Evolutionary conservation across 768 basidiomycete species (phyloP), one percentile per base, ranked within the genome.

Genomic region (Krasilnikovozyma curviuscula): DNA sequence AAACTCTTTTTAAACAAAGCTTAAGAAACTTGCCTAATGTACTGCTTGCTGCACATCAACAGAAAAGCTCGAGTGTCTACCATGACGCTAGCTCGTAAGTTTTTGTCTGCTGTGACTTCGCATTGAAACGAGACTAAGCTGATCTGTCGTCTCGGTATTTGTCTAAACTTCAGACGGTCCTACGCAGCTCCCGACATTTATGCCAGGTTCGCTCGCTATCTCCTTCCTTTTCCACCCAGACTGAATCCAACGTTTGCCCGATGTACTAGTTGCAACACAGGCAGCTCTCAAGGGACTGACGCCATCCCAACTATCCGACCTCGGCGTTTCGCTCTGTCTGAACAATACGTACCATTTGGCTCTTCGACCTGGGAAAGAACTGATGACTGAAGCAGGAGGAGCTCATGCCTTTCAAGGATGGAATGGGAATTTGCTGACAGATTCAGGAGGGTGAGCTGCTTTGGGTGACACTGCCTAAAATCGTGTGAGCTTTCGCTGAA

Each of bases 271-370:
- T 24, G 27, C 21, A n/a, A 4, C 10, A 37, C 85, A 89, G 60
- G 83, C 80, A 16, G 81, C 84, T 6, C 83, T 89, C 59, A 91
- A 91, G 64, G 83, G 84, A 3, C 66, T 89, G n/a, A 84, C 83
- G 5, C 65, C 82, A 18, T 79, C 82, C 50, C 82, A 88, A 65
- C 76, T 81, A 32, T 81, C 21, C 41, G n/a, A 21, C 14, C 29
- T 43, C 10, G 83, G 83, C 1, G 71, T 86, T 38, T 81, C 80
- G 1, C 70, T 89, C 48, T 80, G 86, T 32, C 68, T 89, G 43
- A 88, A 88, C 62, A 88, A 88, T 63, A 83, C 84, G 0, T 89
- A 86, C 59, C 85, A 89, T 60, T 68, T 89, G 5, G 82, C 82
- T 58, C 69, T 88, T n/a, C 73, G 83, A 27, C 85, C 85, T 5